Evolutionary conservation across 2,329 filamentous ascomycete species (phyloP), one percentile per base, ranked within the genome.

Genomic region (Amylocarpus encephaloides): DNA sequence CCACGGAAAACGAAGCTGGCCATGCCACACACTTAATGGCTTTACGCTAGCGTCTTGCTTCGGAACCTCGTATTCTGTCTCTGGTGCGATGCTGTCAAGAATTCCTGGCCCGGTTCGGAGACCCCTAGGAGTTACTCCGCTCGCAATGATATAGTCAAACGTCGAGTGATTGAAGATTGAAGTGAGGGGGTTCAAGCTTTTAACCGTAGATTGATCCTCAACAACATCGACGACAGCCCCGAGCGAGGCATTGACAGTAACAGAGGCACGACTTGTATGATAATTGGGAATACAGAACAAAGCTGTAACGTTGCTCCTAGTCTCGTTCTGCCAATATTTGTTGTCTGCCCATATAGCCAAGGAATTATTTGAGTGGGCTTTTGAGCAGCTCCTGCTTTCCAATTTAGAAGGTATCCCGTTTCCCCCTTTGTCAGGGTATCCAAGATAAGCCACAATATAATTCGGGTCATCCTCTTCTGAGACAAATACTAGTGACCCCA

Each of bases 201-300:
- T 41, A 22, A 45, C 19, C 29, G n/a, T 1, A 34, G 11, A 4
- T 26, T 26, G 22, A 26, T 26, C 22, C 7, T 26, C 29, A 10
- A n/a, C n/a, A 2, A 43, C 5, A 15, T 44, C 35, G 13, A 32
- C 11, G 16, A 47, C 16, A 6, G 35, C 13, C 32, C 54, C 49
- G 6, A 50, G 48, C 0, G 62, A 60, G 4, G 57, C 49, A 5
- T 61, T 53, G 1, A 80, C 64, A 0, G 67, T 73, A 0, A 73
- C 71, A 0, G 62, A 59, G 0, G 76, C 73, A 0, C 64, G 11
- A 35, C 78, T 73, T n/a, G 68, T 64, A 43, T 68, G 72, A 49
- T 80, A 82, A 0, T 32, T 55, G 0, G 74, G 51, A 18, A 70
- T 60, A 43, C 75, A 78, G 43, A 70, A 78, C 0, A 72, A 18